These are phyloP conservation scores for Rhodamnia argentea DNA, from an alignment of 345 rosid genomes.

Conservation along the genomic window DNA sequence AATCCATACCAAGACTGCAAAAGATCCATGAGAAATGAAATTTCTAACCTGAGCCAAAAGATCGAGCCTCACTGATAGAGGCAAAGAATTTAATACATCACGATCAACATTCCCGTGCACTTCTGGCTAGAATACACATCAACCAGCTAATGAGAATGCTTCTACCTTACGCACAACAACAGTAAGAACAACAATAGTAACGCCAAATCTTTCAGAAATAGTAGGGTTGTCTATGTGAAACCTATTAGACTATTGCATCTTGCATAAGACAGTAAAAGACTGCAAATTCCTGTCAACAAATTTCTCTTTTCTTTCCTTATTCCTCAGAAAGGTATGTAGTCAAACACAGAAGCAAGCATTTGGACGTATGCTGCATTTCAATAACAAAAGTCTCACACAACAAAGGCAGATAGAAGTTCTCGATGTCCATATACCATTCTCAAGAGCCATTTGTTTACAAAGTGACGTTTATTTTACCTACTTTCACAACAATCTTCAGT, in stretches of 20 bases:
- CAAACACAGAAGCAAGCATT: neutral
- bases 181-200: neutral
- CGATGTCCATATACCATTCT: neutral
- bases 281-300: neutral
- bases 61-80: constrained; percentile 89
- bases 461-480: neutral
- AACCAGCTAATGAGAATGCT: neutral
- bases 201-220: neutral
- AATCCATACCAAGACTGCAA: neutral
- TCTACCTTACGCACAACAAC: neutral
- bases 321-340: neutral
- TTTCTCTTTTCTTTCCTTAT: neutral
- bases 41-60: constrained; percentile 73
- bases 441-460: neutral
- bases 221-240: neutral
- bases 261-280: neutral
- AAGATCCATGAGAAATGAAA: neutral
- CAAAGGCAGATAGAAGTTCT: neutral
- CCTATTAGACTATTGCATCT: neutral
- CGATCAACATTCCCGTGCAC: constrained; percentile 67
- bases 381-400: neutral
- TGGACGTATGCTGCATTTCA: neutral
- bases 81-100: constrained; percentile 78
- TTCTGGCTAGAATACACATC: constrained; percentile 31
- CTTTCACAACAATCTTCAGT: neutral